Base-by-base conservation (phyloP, 805 yeast genomes). In the Candida gorgasii region DNA sequence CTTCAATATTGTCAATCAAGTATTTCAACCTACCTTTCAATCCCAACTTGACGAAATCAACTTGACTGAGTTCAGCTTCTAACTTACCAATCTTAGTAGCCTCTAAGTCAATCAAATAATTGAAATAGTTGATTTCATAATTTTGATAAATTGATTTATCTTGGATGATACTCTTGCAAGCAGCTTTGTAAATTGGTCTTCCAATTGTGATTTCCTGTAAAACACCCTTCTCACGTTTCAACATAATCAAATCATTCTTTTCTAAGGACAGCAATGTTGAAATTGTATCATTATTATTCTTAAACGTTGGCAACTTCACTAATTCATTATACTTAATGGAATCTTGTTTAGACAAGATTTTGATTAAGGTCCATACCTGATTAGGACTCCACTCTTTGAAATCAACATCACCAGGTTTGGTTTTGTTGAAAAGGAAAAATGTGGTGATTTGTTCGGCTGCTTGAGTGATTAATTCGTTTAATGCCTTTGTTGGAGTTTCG, bases 371-470 rank as follows among this genome's bases (percentile, higher is more conserved):
- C 98, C 99, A 93, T 0, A 89, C 93, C 57, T 92, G 97, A 1
- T 95, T 86, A 11, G 84, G 67, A 18, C 78, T 75, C 73, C 90
- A 80, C 11, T 79, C 78, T 26, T 67, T 75, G 6, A 58, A 71
- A 17, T 50, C 50, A 8, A 18, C 8, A n/a, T 57, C 58, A 1
- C 36, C 45, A 14, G 48, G 36, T 16, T 53, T 48, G 18, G 50
- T 41, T n/a, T 44, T 43, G 18, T 59, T 61, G 24, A 60, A 60
- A 37, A 79, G 71, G 61, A 83, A 89, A 54, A 86, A 81, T 42
- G 92, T 96, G 2, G 92, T 80, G 14, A 92, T 78, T 58, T 92
- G 97, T 53, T 88, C 90, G 4, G 92, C 82, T 0, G 96, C 82
- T 62, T 89, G 97, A 18, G 73, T 74, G 4, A 89, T 76, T 84